These are phyloP conservation scores for Clonostachys rosea DNA, from an alignment of 2,329 filamentous ascomycete species.

Conservation along the genomic window DNA sequence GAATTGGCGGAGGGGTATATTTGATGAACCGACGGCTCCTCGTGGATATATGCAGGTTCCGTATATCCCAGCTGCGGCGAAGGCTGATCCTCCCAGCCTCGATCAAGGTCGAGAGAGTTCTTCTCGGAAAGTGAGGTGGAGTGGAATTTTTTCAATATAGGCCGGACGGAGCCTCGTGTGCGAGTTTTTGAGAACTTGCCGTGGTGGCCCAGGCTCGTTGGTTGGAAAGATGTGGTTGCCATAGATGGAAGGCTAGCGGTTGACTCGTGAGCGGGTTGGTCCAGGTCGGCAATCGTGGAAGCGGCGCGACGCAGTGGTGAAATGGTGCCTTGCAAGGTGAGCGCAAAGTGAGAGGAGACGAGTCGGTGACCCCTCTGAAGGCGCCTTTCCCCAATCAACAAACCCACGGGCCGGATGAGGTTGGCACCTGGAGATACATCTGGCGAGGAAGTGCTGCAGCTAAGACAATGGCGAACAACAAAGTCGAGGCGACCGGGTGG, in stretches of 20 bases:
- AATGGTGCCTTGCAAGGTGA: no score
- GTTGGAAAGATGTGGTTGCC: conserved; percentile 1
- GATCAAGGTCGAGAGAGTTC: conserved; percentile 58
- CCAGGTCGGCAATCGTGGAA: no score
- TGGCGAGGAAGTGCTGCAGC: no score
- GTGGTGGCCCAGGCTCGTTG: not conserved
- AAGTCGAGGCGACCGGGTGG: no score
- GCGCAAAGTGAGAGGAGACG: no score
- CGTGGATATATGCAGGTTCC: conserved; percentile 9
- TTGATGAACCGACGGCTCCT: conserved; percentile 6
- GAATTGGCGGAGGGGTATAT: conserved; percentile 8
- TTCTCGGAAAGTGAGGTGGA: conserved; percentile 46
- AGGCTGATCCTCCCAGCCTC: conserved; percentile 51
- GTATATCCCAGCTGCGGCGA: conserved; percentile 17
- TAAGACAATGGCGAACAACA: no score
- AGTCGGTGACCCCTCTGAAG: no score
- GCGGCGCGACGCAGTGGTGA: no score
- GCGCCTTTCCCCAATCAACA: no score
- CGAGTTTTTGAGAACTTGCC: conserved; percentile 32
- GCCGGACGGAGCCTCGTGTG: conserved; percentile 48
- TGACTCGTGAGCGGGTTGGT: no score
- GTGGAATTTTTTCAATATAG: conserved; percentile 55
- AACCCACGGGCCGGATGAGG: no score
- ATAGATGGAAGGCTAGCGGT: not conserved
- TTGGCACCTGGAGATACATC: no score